Conservation (phyloP, 257 asterid species). For the Cruciata laevipes region DNA sequence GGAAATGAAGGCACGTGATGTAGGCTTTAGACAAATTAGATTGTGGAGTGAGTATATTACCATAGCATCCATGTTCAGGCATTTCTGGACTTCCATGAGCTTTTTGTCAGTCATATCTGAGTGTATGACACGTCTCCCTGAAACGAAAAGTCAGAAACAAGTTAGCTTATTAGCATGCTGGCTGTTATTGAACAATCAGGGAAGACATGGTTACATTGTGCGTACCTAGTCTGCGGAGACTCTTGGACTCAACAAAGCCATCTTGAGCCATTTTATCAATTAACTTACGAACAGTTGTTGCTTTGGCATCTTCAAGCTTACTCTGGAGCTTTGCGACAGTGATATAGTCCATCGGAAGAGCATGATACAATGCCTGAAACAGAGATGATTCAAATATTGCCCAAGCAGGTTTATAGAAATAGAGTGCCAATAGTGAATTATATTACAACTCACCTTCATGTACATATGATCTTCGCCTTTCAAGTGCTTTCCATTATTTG, state of each 20-base stretch:
- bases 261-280: constrained; percentile 81
- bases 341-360: constrained; percentile 79
- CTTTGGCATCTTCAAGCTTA: constrained; percentile 67
- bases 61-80: constrained; percentile 47
- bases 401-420: background rate
- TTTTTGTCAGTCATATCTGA: constrained; percentile 67
- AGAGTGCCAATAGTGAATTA: background rate
- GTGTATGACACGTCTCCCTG: constrained; percentile 93
- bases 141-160: constrained; percentile 13
- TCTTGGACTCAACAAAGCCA: constrained; percentile 64
- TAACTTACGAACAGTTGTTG: constrained; percentile 54
- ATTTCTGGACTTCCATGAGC: constrained; percentile 62
- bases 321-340: constrained; percentile 61
- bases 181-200: constrained; percentile 4
- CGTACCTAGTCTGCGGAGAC: constrained; percentile 78
- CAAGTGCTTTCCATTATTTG: constrained; percentile 21
- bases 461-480: constrained; percentile 48
- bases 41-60: constrained; percentile 22
- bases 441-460: constrained; percentile 52
- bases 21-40: background rate
- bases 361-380: constrained; percentile 78
- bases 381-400: background rate
- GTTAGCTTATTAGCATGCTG: constrained; percentile 3
- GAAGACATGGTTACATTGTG: background rate
- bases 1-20: constrained; percentile 7